Base-by-base conservation (phyloP, 108 stramenopile genomes). In the Cyclotella sp. region DNA sequence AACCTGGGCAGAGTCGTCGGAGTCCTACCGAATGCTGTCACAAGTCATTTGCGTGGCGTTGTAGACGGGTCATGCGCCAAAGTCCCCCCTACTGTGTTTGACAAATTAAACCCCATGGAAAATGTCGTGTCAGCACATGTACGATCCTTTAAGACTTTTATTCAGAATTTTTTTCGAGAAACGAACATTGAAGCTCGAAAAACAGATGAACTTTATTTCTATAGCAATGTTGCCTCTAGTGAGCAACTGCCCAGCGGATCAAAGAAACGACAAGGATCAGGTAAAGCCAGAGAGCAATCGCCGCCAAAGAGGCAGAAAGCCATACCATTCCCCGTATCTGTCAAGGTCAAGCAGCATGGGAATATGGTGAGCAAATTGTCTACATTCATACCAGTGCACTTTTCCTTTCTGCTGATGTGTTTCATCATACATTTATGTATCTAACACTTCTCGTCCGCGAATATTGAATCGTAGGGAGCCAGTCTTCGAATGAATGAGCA, bases 131-230 rank as follows among this genome's bases (percentile, higher is more conserved):
- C 42, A 26, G 44, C 44, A 9, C n/a, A 21, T 26, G 24, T 64
- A 21, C 43, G 22, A 26, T 34, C 24, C 41, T 64, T 64, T 26
- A 21, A 45, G 43, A 64, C 63, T 1, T 64, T 64, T 45, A 45
- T 64, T 16, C 21, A 43, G 7, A 24, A n/a, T 22, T 45, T 45
- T 8, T 64, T 64, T 12, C 19, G 19, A 21, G 44, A 45, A 21
- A 64, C 3, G 18, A 19, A 26, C n/a, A 46, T 64, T 24, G 63
- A 44, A 45, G 63, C 11, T 11, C 42, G 43, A 19, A 43, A 64
- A 28, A 64, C 22, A 13, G 44, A 64, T 22, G 22, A 8, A 2
- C 22, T 16, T 22, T 39, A 9, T n/a, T 44, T 64, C 8, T 13
- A 34, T 41, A 34, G 39, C 19, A 30, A 27, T 45, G 29, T 21